phyloP scores from a whole-genome alignment of 495 filamentous ascomycete genomes.

The Parachaetomium inaequale region DNA sequence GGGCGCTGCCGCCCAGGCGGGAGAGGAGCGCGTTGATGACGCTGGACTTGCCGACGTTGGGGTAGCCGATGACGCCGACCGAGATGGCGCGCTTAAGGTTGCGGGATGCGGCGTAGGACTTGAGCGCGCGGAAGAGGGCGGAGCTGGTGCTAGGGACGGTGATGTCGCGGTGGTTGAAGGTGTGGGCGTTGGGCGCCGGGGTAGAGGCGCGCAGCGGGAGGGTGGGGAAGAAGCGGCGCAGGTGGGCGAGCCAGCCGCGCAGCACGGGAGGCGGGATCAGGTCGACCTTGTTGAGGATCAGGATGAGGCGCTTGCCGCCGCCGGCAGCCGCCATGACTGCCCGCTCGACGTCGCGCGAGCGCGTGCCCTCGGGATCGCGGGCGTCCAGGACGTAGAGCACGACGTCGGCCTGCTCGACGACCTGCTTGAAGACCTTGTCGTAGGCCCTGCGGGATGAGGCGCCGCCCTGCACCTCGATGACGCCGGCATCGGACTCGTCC shows the following conservation, averaged over 20 bases:
- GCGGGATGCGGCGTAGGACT: constrained; percentile 79
- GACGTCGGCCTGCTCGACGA: constrained; percentile 86
- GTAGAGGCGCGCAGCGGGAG: constrained; percentile 84
- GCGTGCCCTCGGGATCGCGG: constrained; percentile 84
- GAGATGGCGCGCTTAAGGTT: constrained; percentile 84
- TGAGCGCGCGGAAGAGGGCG: constrained; percentile 84
- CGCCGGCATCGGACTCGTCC: constrained; percentile 44
- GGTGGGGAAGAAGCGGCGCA: constrained; percentile 89
- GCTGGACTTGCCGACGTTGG: constrained; percentile 95
- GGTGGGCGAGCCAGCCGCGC: constrained; percentile 77
- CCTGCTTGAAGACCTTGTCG: constrained; percentile 94
- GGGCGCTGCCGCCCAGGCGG: constrained; percentile 60
- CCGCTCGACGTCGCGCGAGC: constrained; percentile 85
- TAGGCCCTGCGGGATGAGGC: constrained; percentile 74
- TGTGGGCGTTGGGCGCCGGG: constrained; percentile 79
- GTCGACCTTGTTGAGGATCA: constrained; percentile 97
- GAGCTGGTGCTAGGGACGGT: constrained; percentile 82
- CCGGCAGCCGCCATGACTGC: constrained; percentile 80
- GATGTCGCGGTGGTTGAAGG: constrained; percentile 86
- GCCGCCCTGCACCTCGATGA: constrained; percentile 46
- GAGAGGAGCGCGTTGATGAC: constrained; percentile 92
- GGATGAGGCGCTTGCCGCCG: constrained; percentile 83
- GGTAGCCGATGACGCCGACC: constrained; percentile 93
- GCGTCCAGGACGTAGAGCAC: constrained; percentile 93
- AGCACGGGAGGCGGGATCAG: constrained; percentile 77